Base-by-base conservation (phyloP, 371 early-diverging fungal species). In the Sporodiniella umbellata region DNA sequence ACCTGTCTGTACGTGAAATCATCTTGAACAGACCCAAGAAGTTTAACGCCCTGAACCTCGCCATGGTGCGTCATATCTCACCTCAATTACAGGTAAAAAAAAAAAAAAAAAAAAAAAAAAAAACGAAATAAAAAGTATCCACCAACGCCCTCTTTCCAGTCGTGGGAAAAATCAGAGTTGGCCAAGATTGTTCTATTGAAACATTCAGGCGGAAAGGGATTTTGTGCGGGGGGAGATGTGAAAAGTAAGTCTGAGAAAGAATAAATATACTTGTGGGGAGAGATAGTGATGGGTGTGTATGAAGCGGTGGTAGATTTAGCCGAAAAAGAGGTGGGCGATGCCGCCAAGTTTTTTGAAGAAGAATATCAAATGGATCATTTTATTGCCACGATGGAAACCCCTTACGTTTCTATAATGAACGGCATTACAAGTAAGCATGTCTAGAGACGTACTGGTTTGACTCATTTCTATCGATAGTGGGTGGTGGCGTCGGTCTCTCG, bases 191-290 rank as follows among this genome's bases (percentile, higher is more conserved):
- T 96, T 52, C 72, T 97, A 33, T 57, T 96, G 45, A 89, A 89
- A 59, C 80, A 84, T 7, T 78, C 76, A 44, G 90, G 87, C 51
- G 80, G 79, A 28, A 79, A 79, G 51, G 96, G 92, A 2, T 96
- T 96, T 66, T 99, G 98, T 68, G 94, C 98, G 21, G 98, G 99
- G 25, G 99, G 98, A 28, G 99, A 99, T 65, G 94, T 99, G 6
- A 91, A 90, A 62, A 64, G 83, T 86, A 73, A 60, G 56, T 50
- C n/a, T n/a, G n/a, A n/a, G n/a, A n/a, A n/a, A n/a, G n/a, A n/a
- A n/a, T n/a, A n/a, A n/a, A n/a, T n/a, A n/a, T n/a, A n/a, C n/a
- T n/a, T n/a, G n/a, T 26, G 4, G 5, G 31, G 31, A 31, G 7
- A 12, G 12, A 1, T 1, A 31, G 7, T 22, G 38, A 47, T 2